Percentiles rank a stretch among this genome's conserved stretches.
phyloP scores from a whole-genome alignment of 768 basidiomycete species.

The Kwoniella mangroviensis region DNA sequence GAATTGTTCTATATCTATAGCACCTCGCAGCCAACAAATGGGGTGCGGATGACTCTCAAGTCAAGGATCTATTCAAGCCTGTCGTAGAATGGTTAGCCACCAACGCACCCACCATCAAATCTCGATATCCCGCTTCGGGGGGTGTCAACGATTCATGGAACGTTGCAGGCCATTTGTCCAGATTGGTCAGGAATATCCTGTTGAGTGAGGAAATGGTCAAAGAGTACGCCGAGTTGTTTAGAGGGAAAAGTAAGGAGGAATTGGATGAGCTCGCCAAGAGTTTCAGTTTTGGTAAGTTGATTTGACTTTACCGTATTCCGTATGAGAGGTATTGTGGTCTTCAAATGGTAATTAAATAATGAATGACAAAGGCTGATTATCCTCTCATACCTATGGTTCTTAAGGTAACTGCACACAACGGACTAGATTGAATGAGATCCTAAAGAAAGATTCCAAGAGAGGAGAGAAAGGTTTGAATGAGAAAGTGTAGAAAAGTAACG shows the following conservation, averaged over 20 bases:
- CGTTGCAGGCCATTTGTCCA: slow-evolving; percentile 53
- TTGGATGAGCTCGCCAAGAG: slow-evolving; percentile 75
- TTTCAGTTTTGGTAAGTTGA: slow-evolving; percentile 64
- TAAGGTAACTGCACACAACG: slow-evolving; percentile 69
- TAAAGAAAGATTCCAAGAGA: slow-evolving; percentile 42
- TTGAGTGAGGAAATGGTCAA: slow-evolving; percentile 61
- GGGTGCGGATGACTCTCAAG: slow-evolving; percentile 69
- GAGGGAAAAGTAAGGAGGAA: slow-evolving; percentile 60
- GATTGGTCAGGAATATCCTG: slow-evolving; percentile 71
- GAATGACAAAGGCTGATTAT: neutral
- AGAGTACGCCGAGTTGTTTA: slow-evolving; percentile 59
- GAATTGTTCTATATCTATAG: no score
- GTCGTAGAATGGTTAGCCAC: slow-evolving; percentile 63
- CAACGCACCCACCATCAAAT: slow-evolving; percentile 61
- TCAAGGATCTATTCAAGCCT: slow-evolving; percentile 69
- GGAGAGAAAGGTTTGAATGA: neutral
- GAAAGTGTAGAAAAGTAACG: no score
- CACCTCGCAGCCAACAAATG: slow-evolving; percentile 76
- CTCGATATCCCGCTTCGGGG: slow-evolving; percentile 58
- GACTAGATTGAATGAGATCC: slow-evolving; percentile 66
- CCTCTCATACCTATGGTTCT: neutral
- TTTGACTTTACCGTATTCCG: neutral
- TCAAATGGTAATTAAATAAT: no score
- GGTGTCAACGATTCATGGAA: slow-evolving; percentile 32
- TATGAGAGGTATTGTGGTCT: neutral